Base-by-base conservation (phyloP, 768 basidiomycete genomes). In the Lyophyllum semitale region DNA sequence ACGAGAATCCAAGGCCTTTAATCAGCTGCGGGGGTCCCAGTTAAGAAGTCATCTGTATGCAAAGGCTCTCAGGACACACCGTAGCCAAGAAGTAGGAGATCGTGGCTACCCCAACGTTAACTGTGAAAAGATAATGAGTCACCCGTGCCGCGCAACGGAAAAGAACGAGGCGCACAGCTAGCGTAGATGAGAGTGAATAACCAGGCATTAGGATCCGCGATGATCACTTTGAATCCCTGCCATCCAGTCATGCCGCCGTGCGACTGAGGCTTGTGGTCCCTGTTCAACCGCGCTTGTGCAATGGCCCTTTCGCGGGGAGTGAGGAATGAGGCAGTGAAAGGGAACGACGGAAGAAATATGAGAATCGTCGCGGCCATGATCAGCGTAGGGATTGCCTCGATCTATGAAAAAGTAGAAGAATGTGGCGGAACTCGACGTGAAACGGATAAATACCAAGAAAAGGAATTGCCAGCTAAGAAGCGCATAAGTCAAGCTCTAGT, bases 221-320 rank as follows among this genome's bases (percentile, higher is more conserved):
- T 63, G 43, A 84, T 63, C 17, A 76, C 77, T 52, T 80, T 81
- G 65, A 84, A 77, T 5, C 81, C 82, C 58, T 77, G 64, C 82
- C 79, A 82, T 18, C 81, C 82, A 17, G 67, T 75, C 80, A 82
- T 80, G 18, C 82, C 82, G 25, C 83, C 82, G 62, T 83, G 83
- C 2, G 81, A 83, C 45, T 77, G 77, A 13, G 82, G 83, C 53
- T 74, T 81, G 49, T 84, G 82, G 59, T 84, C 81, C 13, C 77
- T 68, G 49, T 82, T 78, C 17, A 84, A 62, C 11, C 82, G 73
- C 17, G 82, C 81, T 64, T 82, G 80, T 1, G 83, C 82, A 38
- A 84, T 84, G n/a, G 82, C 77, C 23, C 73, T 66, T 63, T 85
- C 78, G 37, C 80, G 75, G 1, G 76, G 77, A 11, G 73, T 78